Base-by-base conservation (phyloP, 73 alveolate genomes). In the Diophrys appendiculata region DNA sequence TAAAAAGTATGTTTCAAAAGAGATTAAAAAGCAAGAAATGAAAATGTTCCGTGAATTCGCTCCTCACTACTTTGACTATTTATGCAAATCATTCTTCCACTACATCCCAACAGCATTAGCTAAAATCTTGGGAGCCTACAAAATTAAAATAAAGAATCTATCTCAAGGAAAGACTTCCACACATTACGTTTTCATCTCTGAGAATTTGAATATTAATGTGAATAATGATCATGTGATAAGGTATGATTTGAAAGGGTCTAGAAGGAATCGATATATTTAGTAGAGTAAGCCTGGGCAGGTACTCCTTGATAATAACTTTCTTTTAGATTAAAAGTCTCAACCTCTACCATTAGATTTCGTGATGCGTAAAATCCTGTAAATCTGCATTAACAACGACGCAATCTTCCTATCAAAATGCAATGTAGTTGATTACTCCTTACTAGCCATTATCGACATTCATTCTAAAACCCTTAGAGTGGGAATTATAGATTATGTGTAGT, bases 231-330 rank as follows among this genome's bases (percentile, higher is more conserved):
- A 32, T 54, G 3, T 56, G 55, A 77, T 70, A 53, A 65, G 54
- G 68, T 87, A 87, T 54, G 94, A 87, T 56, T 33, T 87, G 32
- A 87, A 87, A 81, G 94, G 94, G 55, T 80, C 94, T 0, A 72
- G 60, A 26, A 33, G 75, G 33, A 81, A 72, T 65, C 70, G 90
- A 18, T 81, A n/a, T n/a, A 60, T 65, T 30, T 52, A 67, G 24
- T 28, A 68, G 65, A 71, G 27, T 22, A 64, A 69, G 27, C 71
- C 29, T 14, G 77, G 78, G 2, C 73, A 70, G 24, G 84, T 56
- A 2, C 76, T 67, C 54, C 84, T 82, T 34, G 94, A 87, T 52
- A 80, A 31, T 55, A 87, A 87, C 76, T 87, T 81, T 76, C 32
- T 82, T 54, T 73, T 52, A 0, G 94, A 81, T 69, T 13, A 71